A percentile compares a stretch with the other conserved stretches of the same genome.
Conservation (phyloP, 1,284 basidiomycete species). For the Ustilago sp. region DNA sequence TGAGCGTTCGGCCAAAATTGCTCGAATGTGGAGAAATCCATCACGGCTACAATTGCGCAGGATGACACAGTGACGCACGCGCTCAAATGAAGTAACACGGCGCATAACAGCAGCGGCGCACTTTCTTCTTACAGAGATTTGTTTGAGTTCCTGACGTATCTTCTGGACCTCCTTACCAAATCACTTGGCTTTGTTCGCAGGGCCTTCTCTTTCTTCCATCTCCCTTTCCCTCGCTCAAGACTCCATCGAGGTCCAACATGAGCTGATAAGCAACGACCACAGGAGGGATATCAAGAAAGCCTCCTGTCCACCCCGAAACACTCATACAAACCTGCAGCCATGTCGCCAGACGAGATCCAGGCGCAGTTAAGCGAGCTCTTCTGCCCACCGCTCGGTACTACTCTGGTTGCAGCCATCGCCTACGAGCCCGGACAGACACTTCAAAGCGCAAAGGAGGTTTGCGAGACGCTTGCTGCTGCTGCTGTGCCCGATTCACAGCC, state of each 20-base stretch:
- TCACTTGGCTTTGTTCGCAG: neutral
- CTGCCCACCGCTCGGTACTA: slow-evolving; percentile 53
- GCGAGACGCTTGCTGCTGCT: slow-evolving; percentile 46
- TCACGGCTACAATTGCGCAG: neutral
- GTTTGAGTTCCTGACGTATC: neutral
- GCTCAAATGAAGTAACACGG: neutral
- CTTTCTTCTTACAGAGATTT: neutral
- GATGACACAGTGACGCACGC: neutral
- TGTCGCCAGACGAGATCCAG: slow-evolving; percentile 47
- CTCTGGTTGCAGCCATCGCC: slow-evolving; percentile 56
- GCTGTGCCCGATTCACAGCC: slow-evolving; percentile 14
- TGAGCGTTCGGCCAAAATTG: neutral
- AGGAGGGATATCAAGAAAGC: neutral
- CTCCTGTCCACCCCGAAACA: neutral
- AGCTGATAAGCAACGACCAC: neutral
- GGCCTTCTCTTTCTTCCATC: neutral
- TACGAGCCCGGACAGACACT: slow-evolving; percentile 54
- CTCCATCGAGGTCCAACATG: neutral
- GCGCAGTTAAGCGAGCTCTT: slow-evolving; percentile 41
- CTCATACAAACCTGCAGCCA: neutral
- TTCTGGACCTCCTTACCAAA: neutral
- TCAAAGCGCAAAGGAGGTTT: slow-evolving; percentile 49
- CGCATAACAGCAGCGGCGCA: neutral
- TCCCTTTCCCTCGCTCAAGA: neutral
- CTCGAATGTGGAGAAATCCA: neutral